Conservation (phyloP, 495 filamentous ascomycete genomes). For the Stereocaulon alpinum region DNA sequence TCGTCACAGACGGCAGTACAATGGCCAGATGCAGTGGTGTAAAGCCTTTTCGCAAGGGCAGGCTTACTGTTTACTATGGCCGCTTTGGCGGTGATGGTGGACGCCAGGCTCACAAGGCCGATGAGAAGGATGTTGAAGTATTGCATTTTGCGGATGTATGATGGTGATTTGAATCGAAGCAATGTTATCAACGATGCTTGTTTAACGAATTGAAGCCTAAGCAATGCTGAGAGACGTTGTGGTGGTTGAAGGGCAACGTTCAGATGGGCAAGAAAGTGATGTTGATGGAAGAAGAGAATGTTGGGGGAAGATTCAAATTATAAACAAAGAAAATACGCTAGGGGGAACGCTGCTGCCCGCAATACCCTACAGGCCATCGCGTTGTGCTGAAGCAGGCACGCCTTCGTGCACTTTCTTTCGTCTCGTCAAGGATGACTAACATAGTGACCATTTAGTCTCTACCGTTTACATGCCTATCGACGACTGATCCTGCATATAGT, state of each 20-base stretch:
- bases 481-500: neutral
- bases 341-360: conserved; percentile 3
- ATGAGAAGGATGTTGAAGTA: neutral
- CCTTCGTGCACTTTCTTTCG: neutral
- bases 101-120: conserved; percentile 7
- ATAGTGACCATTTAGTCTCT: too few species aligned
- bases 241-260: conserved; percentile 9
- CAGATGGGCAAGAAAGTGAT: conserved; percentile 6
- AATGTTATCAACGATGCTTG: conserved; percentile 8
- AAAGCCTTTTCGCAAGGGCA: neutral
- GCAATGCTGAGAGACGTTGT: conserved; percentile 12
- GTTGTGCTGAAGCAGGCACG: neutral
- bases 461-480: neutral
- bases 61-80: neutral
- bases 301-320: neutral
- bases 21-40: neutral
- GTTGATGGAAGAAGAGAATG: conserved; percentile 3
- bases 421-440: neutral
- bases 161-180: conserved; percentile 2
- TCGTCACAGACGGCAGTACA: conserved; percentile 1
- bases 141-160: conserved; percentile 9
- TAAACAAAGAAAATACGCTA: conserved; percentile 7
- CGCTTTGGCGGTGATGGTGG: conserved; percentile 3
- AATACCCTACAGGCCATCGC: neutral
- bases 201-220: conserved; percentile 3